A percentile compares a stretch with the other conserved stretches of the same genome.
Conservation (phyloP, 306 rosid species). For the Trichosanthes cucumerina region DNA sequence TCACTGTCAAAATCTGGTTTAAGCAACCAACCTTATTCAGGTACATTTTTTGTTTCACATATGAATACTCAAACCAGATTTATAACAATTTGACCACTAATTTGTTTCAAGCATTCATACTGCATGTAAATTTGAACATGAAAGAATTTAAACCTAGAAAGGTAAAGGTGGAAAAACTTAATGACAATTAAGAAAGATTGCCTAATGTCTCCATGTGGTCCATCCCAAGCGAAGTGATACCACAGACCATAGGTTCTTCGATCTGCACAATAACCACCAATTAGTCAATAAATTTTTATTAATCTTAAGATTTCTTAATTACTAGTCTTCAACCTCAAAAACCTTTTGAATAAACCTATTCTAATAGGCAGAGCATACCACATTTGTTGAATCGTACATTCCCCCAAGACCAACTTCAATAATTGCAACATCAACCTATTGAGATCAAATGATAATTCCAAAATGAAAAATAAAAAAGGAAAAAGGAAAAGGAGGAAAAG, state of each 20-base stretch:
- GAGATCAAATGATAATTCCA: slow-evolving; percentile 11
- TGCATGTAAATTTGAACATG: neutral
- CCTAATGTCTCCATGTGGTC: slow-evolving; percentile 66
- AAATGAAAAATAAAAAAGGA: neutral
- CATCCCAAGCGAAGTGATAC: slow-evolving; percentile 71
- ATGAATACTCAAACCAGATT: neutral
- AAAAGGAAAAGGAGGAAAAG: neutral
- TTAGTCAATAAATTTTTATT: neutral
- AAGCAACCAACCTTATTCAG: neutral
- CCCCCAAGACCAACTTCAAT: slow-evolving; percentile 81
- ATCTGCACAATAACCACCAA: slow-evolving; percentile 36
- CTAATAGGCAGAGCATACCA: slow-evolving; percentile 33
- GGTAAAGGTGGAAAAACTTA: slow-evolving; percentile 2
- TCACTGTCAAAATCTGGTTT: neutral
- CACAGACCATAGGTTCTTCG: slow-evolving; percentile 56
- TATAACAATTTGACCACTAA: neutral
- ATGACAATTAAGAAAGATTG: slow-evolving; percentile 17
- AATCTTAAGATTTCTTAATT: neutral
- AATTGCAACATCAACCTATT: slow-evolving; percentile 63
- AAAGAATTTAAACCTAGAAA: slow-evolving; percentile 8
- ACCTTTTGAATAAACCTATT: slow-evolving; percentile 6
- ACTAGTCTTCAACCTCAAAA: neutral
- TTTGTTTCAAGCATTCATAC: neutral
- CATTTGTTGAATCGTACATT: slow-evolving; percentile 52
- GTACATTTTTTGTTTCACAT: neutral